Percentiles rank a stretch among this genome's conserved stretches.
Conservation (phyloP, 208 protist genomes). For the Endotrypanum monterogeii region DNA sequence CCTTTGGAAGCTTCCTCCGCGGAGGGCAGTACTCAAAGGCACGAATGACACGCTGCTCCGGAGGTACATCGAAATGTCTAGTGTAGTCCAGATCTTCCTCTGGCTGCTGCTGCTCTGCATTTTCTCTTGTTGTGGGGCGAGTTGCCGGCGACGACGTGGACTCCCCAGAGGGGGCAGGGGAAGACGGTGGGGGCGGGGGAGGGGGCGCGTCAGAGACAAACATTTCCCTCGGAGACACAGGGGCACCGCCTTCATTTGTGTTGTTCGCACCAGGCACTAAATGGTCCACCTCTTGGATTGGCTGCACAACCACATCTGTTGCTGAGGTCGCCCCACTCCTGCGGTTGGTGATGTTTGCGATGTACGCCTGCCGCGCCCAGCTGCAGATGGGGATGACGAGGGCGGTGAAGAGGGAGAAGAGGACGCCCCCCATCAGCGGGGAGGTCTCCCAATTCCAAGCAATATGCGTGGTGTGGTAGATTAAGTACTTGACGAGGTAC, state of each 20-base stretch:
- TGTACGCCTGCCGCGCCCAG: conserved; percentile 22
- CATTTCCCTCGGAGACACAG: neutral
- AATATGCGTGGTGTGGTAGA: conserved; percentile 59
- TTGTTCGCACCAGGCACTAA: neutral
- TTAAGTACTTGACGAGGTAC: conserved; percentile 62
- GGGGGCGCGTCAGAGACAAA: neutral
- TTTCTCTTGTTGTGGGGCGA: neutral
- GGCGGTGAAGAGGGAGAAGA: conserved; percentile 38
- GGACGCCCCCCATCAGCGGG: conserved; percentile 55
- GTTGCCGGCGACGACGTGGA: neutral
- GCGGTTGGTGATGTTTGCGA: neutral
- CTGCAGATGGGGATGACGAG: conserved; percentile 17
- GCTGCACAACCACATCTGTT: conserved; percentile 20
- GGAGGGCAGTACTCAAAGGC: conserved; percentile 66
- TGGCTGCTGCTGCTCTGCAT: neutral
- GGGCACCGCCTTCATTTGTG: neutral
- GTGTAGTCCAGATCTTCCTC: conserved; percentile 38
- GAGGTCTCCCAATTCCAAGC: conserved; percentile 81
- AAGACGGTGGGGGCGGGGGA: neutral
- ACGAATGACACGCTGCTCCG: conserved; percentile 57
- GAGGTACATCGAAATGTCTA: conserved; percentile 34
- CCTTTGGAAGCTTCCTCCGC: conserved; percentile 13
- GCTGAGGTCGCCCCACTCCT: neutral
- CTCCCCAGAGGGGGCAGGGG: neutral
- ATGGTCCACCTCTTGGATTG: neutral